Evolutionary conservation across 352 stramenopile genomes (phyloP).

Genomic region (Globisporangium viniferum): DNA sequence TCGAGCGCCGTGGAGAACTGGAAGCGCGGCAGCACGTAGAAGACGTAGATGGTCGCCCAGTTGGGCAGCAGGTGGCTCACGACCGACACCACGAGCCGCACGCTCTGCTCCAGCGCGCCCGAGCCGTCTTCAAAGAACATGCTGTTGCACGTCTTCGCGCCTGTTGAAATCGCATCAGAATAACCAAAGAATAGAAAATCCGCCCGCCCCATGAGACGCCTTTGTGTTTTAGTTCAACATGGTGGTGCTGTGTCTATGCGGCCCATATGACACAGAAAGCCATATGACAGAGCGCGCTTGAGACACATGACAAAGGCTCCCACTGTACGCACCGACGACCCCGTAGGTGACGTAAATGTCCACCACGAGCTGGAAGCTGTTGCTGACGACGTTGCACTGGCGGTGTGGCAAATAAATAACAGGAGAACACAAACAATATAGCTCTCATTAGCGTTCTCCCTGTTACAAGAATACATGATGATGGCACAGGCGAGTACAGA

Average conservation of each 20-base stretch:
- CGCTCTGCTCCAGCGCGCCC: slow-evolving; percentile 48
- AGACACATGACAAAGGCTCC: not conserved
- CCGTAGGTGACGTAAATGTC: slow-evolving; percentile 64
- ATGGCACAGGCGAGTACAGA: not conserved
- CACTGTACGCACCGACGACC: slow-evolving; percentile 30
- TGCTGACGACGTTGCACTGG: slow-evolving; percentile 68
- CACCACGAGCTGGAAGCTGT: slow-evolving; percentile 47
- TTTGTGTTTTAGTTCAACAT: slow-evolving; percentile 5
- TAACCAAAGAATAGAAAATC: not conserved
- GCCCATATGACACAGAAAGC: not conserved
- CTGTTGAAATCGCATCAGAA: slow-evolving; percentile 15
- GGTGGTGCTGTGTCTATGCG: slow-evolving; percentile 11
- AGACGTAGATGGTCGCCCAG: slow-evolving; percentile 69
- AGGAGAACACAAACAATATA: not conserved
- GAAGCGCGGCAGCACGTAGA: slow-evolving; percentile 63
- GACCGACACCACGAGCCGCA: slow-evolving; percentile 47
- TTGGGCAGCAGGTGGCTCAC: slow-evolving; percentile 59
- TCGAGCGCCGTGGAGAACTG: slow-evolving; percentile 62
- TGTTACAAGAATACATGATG: not conserved
- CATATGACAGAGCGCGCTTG: not conserved
- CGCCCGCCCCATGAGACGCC: not conserved
- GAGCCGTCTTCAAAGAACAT: slow-evolving; percentile 73
- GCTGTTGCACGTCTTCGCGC: slow-evolving; percentile 46
- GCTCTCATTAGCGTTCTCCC: not conserved
- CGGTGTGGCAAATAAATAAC: not conserved